Evolutionary conservation across 2,329 filamentous ascomycete species (phyloP).

Genomic region (Exserohilum turcica): DNA sequence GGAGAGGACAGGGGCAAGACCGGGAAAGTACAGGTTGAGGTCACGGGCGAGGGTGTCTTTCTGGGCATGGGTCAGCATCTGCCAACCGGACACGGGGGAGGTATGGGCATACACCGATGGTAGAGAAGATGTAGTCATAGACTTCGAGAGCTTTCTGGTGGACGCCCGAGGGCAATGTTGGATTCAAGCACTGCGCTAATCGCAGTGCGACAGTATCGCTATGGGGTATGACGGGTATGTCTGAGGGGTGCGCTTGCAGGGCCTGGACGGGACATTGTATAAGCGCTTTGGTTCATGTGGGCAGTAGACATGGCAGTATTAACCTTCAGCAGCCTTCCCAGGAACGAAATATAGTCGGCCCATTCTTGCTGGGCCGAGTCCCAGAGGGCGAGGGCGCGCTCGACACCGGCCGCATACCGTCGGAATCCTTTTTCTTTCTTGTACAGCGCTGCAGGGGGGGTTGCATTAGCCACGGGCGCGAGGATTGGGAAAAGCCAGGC

Average conservation of each 20-base stretch:
- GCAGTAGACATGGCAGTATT: conserved; percentile 24
- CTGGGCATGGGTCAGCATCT: conserved; percentile 45
- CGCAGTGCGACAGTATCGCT: conserved; percentile 85
- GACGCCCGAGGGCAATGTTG: conserved; percentile 89
- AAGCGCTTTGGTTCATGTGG: conserved; percentile 26
- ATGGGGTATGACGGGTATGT: conserved; percentile 74
- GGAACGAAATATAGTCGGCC: conserved; percentile 98
- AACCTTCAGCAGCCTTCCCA: conserved; percentile 89
- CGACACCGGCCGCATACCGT: conserved; percentile 86
- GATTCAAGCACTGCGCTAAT: conserved; percentile 92
- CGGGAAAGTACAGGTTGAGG: conserved; percentile 85
- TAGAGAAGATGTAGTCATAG: conserved; percentile 84
- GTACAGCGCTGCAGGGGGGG: conserved; percentile 63
- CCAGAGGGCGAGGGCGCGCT: conserved; percentile 85
- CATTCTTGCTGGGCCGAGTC: conserved; percentile 95
- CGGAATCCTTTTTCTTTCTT: conserved; percentile 73
- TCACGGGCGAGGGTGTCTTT: conserved; percentile 78
- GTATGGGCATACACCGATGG: conserved; percentile 68
- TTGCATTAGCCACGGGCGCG: conserved; percentile 17
- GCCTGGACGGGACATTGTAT: conserved; percentile 60
- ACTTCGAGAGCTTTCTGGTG: conserved; percentile 97
- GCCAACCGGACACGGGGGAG: conserved; percentile 10
- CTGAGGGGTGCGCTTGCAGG: conserved; percentile 81
- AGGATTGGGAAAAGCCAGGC: too few species aligned
- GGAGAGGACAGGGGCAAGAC: conserved; percentile 84